These are phyloP conservation scores for Scutellaria minor DNA, from an alignment of 257 asterid species.

Conservation along the genomic window DNA sequence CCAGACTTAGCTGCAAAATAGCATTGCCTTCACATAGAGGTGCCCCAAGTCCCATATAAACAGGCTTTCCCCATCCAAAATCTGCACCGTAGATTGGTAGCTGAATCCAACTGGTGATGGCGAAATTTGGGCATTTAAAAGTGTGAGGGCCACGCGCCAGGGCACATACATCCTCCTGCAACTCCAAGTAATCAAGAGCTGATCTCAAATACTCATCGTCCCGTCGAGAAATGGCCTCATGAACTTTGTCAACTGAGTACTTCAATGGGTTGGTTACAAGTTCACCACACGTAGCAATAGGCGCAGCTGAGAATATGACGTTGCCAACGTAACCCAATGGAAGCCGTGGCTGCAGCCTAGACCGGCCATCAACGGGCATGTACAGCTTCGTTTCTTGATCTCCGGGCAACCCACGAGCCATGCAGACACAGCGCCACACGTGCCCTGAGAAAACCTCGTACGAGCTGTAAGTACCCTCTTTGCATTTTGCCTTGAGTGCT, in stretches of 20 bases:
- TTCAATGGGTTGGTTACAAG: neutral
- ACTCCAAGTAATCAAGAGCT: constrained; percentile 1
- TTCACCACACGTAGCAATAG: constrained; percentile 28
- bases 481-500: constrained; percentile 1
- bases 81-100: constrained; percentile 22
- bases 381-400: constrained; percentile 12
- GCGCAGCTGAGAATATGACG: constrained; percentile 14
- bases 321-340: neutral
- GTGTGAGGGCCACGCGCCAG: constrained; percentile 12
- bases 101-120: constrained; percentile 23
- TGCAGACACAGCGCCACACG: constrained; percentile 16
- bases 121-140: constrained; percentile 8
- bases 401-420: constrained; percentile 1
- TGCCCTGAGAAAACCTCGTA: constrained; percentile 2
- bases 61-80: constrained; percentile 35
- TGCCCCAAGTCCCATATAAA: constrained; percentile 23
- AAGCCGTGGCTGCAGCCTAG: neutral
- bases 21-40: constrained; percentile 30
- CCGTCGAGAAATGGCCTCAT: neutral
- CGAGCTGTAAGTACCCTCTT: neutral
- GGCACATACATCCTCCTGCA: neutral
- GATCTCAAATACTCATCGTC: constrained; percentile 24
- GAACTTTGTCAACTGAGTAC: constrained; percentile 1
- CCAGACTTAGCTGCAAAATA: neutral
- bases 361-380: neutral